Base-by-base conservation (phyloP, 2,329 filamentous ascomycete genomes). In the Sporothrix dimorphospora region DNA sequence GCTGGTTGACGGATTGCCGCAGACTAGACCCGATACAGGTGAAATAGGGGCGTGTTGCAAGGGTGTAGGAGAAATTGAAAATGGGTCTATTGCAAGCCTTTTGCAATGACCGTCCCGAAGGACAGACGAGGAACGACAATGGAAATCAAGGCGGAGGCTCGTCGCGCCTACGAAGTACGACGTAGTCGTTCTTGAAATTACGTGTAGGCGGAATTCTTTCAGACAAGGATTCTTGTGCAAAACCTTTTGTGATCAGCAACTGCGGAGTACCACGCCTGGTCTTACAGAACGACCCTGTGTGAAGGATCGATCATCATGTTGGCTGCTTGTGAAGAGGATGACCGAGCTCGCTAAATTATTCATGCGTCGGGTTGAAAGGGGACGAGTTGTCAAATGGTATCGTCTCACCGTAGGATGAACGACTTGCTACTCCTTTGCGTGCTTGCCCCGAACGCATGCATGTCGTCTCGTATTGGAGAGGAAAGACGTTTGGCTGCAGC, bases 41-140 rank as follows among this genome's bases (percentile, higher is more conserved):
- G 42, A 11, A 63, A 72, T 63, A 69, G 34, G 66, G 71, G 66
- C 40, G 45, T 47, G 16, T 66, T 61, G 16, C 30, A 63, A 47
- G 65, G 49, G n/a, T 70, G 12, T 14, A 70, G 34, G 49, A 57
- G 63, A 68, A 68, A 68, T 71, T 71, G 61, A 59, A 71, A 34
- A 66, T 45, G 70, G 69, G 69, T 53, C 69, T 51, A 8, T 14
- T 12, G 51, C 9, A 6, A 27, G n/a, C 21, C n/a, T 11, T 51
- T 51, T 24, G 45, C n/a, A 51, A 51, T 24, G n/a, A 11, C 8
- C 16, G 19, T 51, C 61, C 45, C 38, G 61, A 42, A 11, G 12
- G 8, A 8, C 9, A 11, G 40, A 55, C 51, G 51, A 55, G 49
- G 49, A 30, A 55, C n/a, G n/a, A 30, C 51, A 53, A 53, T 53